These are phyloP conservation scores for Circinella minor DNA, from an alignment of 371 early-diverging fungal genomes.

Conservation along the genomic window DNA sequence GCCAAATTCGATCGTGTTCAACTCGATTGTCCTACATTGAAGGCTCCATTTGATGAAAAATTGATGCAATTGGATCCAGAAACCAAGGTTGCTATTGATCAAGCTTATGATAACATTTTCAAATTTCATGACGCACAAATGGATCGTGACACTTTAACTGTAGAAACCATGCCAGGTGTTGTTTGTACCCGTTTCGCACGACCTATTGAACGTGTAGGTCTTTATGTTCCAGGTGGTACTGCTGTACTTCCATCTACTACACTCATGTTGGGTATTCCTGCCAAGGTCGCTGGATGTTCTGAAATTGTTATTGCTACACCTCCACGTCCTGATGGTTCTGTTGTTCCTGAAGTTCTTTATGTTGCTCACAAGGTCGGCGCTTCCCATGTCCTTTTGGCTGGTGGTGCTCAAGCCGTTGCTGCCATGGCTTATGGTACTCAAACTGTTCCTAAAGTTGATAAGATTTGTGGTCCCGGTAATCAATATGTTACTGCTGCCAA, in stretches of 20 bases:
- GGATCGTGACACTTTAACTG: conserved; percentile 68
- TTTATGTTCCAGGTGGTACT: conserved; percentile 98
- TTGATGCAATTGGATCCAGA: conserved; percentile 67
- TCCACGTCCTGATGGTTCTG: conserved; percentile 88
- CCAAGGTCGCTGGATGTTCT: conserved; percentile 94
- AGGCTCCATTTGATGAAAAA: conserved; percentile 84
- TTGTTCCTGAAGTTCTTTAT: conserved; percentile 95
- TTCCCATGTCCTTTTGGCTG: conserved; percentile 86
- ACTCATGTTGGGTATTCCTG: conserved; percentile 97
- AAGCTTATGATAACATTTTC: conserved; percentile 91
- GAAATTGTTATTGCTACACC: conserved; percentile 98
- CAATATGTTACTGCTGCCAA: conserved; percentile 99
- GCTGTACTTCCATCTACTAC: conserved; percentile 96
- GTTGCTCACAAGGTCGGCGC: conserved; percentile 98
- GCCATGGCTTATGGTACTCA: conserved; percentile 98
- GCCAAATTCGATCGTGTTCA: conserved; percentile 90
- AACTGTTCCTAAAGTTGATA: conserved; percentile 96
- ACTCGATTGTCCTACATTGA: conserved; percentile 69
- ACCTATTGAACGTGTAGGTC: conserved; percentile 94
- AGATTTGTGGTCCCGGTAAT: conserved; percentile 99
- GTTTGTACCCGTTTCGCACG: conserved; percentile 89
- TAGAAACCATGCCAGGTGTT: conserved; percentile 98
- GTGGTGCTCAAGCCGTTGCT: conserved; percentile 99
- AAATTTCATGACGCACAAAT: conserved; percentile 96
- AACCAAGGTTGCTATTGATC: conserved; percentile 89